Percentiles rank a stretch among this genome's conserved stretches.
phyloP scores from a whole-genome alignment of 1,284 basidiomycete genomes.

The Cystobasidium pallidum region DNA sequence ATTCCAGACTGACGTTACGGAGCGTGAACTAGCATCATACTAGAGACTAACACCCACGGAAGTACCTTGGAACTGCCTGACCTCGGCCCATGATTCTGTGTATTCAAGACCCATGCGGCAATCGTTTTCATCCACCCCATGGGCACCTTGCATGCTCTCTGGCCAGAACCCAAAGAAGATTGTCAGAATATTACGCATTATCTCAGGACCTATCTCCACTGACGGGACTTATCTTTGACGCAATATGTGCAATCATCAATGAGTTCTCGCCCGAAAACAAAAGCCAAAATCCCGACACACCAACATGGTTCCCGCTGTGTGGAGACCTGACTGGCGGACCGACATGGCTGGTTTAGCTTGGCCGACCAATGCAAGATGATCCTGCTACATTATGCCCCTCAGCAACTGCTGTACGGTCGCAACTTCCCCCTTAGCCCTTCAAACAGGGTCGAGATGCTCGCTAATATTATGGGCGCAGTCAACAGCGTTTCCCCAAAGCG shows the following conservation, averaged over 20 bases:
- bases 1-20: constrained; percentile 7
- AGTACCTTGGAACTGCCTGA: constrained; percentile 13
- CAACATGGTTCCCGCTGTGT: constrained; percentile 28
- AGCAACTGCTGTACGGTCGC: constrained; percentile 28
- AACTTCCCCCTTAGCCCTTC: constrained; percentile 13
- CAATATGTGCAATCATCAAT: constrained; percentile 28
- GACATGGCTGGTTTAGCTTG: constrained; percentile 36
- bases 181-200: constrained; percentile 6
- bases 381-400: background rate
- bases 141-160: constrained; percentile 27
- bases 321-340: too few species aligned
- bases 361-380: constrained; percentile 35
- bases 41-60: constrained; percentile 29
- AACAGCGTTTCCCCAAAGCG: too few species aligned
- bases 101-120: constrained; percentile 16
- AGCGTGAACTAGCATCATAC: background rate
- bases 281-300: constrained; percentile 7
- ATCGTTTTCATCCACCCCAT: constrained; percentile 32
- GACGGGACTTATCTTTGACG: constrained; percentile 31
- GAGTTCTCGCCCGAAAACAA: constrained; percentile 22
- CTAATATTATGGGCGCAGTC: constrained; percentile 24
- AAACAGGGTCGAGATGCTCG: constrained; percentile 20
- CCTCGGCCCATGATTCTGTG: constrained; percentile 10
- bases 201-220: constrained; percentile 29
- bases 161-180: background rate